Base-by-base conservation (phyloP, 768 basidiomycete genomes). In the Botryobasidium botryosum region DNA sequence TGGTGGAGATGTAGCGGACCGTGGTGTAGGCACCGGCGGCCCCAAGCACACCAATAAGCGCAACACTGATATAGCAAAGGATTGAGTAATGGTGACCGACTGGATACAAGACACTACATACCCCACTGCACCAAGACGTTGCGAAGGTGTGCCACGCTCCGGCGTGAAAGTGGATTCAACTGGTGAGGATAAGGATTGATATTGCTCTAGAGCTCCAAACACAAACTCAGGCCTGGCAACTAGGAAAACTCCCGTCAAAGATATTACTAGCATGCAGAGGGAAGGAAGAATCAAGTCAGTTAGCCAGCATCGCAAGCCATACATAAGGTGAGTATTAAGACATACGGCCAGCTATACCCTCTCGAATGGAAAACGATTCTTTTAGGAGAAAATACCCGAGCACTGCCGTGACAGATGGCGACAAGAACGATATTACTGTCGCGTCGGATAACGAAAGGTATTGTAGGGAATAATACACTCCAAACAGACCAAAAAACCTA, bases 361-460 rank as follows among this genome's bases (percentile, higher is more conserved):
- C 74, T 48, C 61, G 67, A 39, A 58, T 59, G 2, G 68, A 66
- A 49, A 80, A 69, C 0, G 55, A 57, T 52, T 88, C 86, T 21
- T 70, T 68, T 13, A 82, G 58, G 15, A 81, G 64, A 1, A 80
- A 51, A 12, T 71, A 70, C 3, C 74, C 84, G 5, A 74, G 62
- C 6, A 82, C 56, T 0, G 72, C 74, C 0, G 75, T 79, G 32
- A 66, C 66, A 43, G 77, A 68, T 0, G 87, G 87, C 1, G 69
- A 58, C 3, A 90, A 63, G 62, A 87, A 90, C 0, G 75, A 75
- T 38, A 92, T 62, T 4, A 81, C 79, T 0, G 75, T 77, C 0
- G 81, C 73, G 56, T 90, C 86, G 1, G 79, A 78, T 0, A 90
- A 64, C 0, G 80, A 79, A 3, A 88, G 68, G 58, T 78, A 82